phyloP scores from a whole-genome alignment of 495 filamentous ascomycete species.

The Articulospora tetracladia region DNA sequence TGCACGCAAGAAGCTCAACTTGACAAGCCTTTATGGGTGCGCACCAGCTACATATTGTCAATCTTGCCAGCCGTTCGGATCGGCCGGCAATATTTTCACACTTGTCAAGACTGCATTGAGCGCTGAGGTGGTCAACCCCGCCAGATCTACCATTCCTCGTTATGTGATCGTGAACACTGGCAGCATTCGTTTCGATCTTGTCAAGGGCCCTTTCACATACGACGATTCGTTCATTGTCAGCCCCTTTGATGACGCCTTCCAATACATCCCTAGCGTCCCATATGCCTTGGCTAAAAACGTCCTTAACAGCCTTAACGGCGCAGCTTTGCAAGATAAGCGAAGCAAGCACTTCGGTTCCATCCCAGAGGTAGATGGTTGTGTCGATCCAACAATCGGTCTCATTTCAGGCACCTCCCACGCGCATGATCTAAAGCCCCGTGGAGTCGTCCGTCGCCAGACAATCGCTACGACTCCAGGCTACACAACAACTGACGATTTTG shows the following conservation, averaged over 20 bases:
- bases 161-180: constrained; percentile 75
- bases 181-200: constrained; percentile 78
- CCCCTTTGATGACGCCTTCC: constrained; percentile 72
- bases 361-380: constrained; percentile 35
- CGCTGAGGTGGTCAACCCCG: constrained; percentile 45
- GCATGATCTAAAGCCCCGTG: constrained; percentile 19
- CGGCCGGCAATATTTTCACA: constrained; percentile 60
- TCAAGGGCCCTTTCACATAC: constrained; percentile 72
- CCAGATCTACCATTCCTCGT: constrained; percentile 43
- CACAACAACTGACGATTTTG: constrained; percentile 39
- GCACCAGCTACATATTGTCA: constrained; percentile 67
- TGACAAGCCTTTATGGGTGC: constrained; percentile 67
- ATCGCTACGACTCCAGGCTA: constrained; percentile 31
- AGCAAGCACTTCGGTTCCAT: constrained; percentile 23
- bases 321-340: constrained; percentile 36
- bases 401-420: constrained; percentile 7
- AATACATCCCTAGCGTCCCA: constrained; percentile 64
- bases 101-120: constrained; percentile 61
- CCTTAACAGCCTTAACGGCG: constrained; percentile 37
- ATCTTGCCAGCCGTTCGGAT: constrained; percentile 58
- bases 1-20: constrained; percentile 56
- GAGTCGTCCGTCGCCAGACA: constrained; percentile 38
- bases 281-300: constrained; percentile 59
- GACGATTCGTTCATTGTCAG: constrained; percentile 76
- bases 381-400: constrained; percentile 32